These are phyloP conservation scores for Vairimorpha ceranae DNA, from an alignment of 371 early-diverging fungal genomes.

Conservation along the genomic window DNA sequence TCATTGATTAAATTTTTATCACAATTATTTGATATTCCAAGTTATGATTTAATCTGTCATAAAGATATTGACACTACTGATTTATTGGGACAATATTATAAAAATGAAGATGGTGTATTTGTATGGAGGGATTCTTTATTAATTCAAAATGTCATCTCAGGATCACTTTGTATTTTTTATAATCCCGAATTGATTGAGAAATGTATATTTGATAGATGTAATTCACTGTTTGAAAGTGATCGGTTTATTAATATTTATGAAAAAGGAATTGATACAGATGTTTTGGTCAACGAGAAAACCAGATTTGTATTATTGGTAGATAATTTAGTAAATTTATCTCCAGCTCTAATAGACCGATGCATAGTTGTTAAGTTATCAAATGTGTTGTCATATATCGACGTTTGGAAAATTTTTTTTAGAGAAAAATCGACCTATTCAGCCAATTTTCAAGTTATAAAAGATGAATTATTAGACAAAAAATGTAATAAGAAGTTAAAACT, in stretches of 20 bases:
- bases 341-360: conserved; percentile 60
- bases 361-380: conserved; percentile 31
- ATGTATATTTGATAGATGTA: conserved; percentile 56
- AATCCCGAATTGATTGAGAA: conserved; percentile 56
- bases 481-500: neutral
- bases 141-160: conserved; percentile 23
- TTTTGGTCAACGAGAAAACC: conserved; percentile 15
- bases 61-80: conserved; percentile 57
- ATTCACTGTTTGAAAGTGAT: conserved; percentile 56
- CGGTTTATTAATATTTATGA: conserved; percentile 47
- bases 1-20: conserved; percentile 37
- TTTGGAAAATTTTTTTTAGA: conserved; percentile 45
- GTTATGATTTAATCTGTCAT: conserved; percentile 41
- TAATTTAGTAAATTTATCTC: conserved; percentile 49
- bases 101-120: conserved; percentile 30
- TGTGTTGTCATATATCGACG: conserved; percentile 42
- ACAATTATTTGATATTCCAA: conserved; percentile 17
- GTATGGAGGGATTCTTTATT: conserved; percentile 44
- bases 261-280: conserved; percentile 46
- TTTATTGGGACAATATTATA: conserved; percentile 55
- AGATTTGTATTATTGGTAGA: conserved; percentile 36
- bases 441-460: neutral
- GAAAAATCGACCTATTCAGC: neutral
- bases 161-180: conserved; percentile 40
- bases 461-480: neutral